Evolutionary conservation across 2,329 filamentous ascomycete genomes (phyloP).

Genomic region (Cephalotrichum gorgonifer): DNA sequence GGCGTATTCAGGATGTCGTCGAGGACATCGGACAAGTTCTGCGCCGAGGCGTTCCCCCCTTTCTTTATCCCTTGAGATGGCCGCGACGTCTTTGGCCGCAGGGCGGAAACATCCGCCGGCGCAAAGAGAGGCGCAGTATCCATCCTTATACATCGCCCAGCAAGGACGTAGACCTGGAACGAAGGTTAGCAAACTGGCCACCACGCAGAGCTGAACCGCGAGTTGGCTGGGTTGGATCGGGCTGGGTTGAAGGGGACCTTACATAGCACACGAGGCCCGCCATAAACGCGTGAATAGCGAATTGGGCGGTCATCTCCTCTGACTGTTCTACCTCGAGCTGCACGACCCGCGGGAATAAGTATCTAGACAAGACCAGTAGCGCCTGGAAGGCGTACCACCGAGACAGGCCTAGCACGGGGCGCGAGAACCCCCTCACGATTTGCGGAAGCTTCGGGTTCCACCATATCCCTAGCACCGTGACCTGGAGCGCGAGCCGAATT

Average conservation of each 20-base stretch:
- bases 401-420: conserved; percentile 47
- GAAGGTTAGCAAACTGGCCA: neutral
- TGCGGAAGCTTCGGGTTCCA: conserved; percentile 61
- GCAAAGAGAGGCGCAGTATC: conserved; percentile 47
- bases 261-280: conserved; percentile 42
- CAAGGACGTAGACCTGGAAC: conserved; percentile 33
- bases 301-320: conserved; percentile 26
- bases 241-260: conserved; percentile 21
- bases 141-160: conserved; percentile 36
- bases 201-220: neutral
- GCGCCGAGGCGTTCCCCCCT: conserved; percentile 15
- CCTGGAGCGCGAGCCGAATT: conserved; percentile 35
- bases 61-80: conserved; percentile 10
- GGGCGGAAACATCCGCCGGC: conserved; percentile 3
- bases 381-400: conserved; percentile 59
- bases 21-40: conserved; percentile 35
- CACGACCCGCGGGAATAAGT: conserved; percentile 32
- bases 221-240: too few species aligned
- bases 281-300: conserved; percentile 45
- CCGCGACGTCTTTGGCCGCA: conserved; percentile 5
- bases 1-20: conserved; percentile 29
- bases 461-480: conserved; percentile 44
- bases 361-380: conserved; percentile 45
- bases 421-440: conserved; percentile 47
- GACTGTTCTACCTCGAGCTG: conserved; percentile 27